Evolutionary conservation across 331 rosid genomes (phyloP).

Genomic region (Acacia pycnantha): DNA sequence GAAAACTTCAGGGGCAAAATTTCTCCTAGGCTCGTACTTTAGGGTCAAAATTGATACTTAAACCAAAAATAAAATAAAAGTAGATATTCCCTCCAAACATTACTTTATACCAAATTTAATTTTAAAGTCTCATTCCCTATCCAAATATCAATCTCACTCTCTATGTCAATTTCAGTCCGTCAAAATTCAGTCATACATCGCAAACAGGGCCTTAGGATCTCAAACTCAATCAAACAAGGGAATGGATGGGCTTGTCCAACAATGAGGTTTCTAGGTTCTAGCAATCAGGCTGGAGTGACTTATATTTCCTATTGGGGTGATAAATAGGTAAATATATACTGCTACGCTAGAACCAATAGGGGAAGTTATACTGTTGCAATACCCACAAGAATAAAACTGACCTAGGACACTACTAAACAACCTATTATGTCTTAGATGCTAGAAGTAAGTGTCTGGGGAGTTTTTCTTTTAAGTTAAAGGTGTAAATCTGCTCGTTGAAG

Average conservation of each 20-base stretch:
- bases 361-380: not conserved
- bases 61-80: too few relatives aligned
- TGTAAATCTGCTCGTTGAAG: too few relatives aligned
- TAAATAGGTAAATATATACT: not conserved
- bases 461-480: not conserved
- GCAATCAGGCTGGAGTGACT: constrained; percentile 29
- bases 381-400: not conserved
- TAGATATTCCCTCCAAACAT: too few relatives aligned
- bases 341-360: constrained; percentile 17
- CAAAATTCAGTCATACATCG: too few relatives aligned
- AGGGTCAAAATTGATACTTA: too few relatives aligned
- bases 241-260: constrained; percentile 48
- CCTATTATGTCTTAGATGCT: not conserved
- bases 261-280: constrained; percentile 38
- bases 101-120: too few relatives aligned
- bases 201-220: constrained; percentile 10
- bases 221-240: constrained; percentile 57
- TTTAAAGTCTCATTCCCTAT: too few relatives aligned
- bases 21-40: too few relatives aligned
- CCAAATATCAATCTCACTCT: too few relatives aligned
- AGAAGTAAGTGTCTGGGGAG: not conserved
- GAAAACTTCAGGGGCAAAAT: too few relatives aligned
- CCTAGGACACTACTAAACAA: not conserved
- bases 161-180: too few relatives aligned
- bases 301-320: constrained; percentile 6